phyloP scores from a whole-genome alignment of 805 yeast species.

The Hanseniaspora mollemarum region DNA sequence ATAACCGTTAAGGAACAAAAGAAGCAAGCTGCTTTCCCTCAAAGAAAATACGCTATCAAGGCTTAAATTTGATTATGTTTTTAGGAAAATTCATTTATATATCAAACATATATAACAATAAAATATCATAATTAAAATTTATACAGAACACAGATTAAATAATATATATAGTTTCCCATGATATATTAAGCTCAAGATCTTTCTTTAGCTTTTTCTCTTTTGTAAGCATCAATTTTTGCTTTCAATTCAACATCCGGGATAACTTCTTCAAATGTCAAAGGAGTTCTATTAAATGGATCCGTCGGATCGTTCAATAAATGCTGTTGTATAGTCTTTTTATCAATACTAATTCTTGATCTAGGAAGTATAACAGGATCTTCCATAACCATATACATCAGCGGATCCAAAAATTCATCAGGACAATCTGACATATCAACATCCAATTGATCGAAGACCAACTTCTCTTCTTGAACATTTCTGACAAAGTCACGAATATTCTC shows the following conservation, averaged over 20 bases:
- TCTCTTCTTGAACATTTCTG: conserved; percentile 49
- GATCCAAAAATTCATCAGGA: conserved; percentile 95
- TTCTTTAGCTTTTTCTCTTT: conserved; percentile 33
- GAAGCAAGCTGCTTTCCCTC: conserved; percentile 93
- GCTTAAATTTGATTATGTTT: conserved; percentile 46
- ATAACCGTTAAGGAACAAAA: conserved; percentile 83
- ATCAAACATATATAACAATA: conserved; percentile 3
- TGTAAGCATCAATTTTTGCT: conserved; percentile 49
- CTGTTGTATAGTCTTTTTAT: conserved; percentile 81
- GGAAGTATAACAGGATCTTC: conserved; percentile 94
- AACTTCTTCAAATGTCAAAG: conserved; percentile 80
- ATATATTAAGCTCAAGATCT: too few species aligned
- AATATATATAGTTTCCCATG: too few species aligned
- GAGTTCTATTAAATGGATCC: conserved; percentile 93
- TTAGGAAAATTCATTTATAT: conserved; percentile 14
- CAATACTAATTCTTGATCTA: conserved; percentile 70
- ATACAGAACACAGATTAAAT: conserved; percentile 12
- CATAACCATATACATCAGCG: conserved; percentile 92
- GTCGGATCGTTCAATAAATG: conserved; percentile 90
- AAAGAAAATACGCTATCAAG: conserved; percentile 96
- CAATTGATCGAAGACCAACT: conserved; percentile 59
- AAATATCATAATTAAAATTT: conserved; percentile 16
- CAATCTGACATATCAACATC: conserved; percentile 82
- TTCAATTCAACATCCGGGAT: conserved; percentile 63
- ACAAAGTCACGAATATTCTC: conserved; percentile 45